Evolutionary conservation across 2,329 filamentous ascomycete species (phyloP).

Genomic region (Dactylellina drechsleri): DNA sequence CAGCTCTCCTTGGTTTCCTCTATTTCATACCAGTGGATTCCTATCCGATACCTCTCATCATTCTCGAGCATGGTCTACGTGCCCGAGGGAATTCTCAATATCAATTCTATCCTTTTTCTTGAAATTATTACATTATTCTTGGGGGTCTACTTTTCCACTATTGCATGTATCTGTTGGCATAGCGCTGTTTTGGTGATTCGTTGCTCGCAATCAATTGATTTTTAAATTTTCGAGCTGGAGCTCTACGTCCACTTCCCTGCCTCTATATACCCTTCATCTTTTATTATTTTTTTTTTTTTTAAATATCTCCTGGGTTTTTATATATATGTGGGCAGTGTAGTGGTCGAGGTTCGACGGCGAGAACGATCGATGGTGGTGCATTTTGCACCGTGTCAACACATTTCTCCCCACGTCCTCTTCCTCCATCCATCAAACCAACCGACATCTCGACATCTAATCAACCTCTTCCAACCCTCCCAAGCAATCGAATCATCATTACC

Average conservation of each 20-base stretch:
- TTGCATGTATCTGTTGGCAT: constrained; percentile 42
- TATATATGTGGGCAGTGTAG: neutral
- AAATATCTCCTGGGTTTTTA: neutral
- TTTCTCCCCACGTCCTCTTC: neutral
- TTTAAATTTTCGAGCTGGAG: constrained; percentile 8
- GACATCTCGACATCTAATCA: neutral
- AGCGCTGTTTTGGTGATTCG: constrained; percentile 31
- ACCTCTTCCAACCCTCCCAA: neutral
- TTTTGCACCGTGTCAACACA: constrained; percentile 10
- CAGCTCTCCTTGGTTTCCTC: neutral
- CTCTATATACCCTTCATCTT: neutral
- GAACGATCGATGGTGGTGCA: constrained; percentile 11
- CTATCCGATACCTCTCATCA: neutral
- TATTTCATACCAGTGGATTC: neutral
- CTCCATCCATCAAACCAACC: constrained; percentile 1
- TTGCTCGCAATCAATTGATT: constrained; percentile 40
- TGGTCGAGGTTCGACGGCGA: neutral
- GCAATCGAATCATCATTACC: neutral
- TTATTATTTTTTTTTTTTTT: neutral
- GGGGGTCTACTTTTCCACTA: constrained; percentile 1
- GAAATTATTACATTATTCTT: neutral
- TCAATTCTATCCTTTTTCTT: neutral
- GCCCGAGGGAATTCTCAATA: neutral
- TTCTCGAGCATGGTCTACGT: neutral
- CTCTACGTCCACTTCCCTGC: constrained; percentile 6